Evolutionary conservation across 768 basidiomycete species (phyloP).

Genomic region (Bullera alba): DNA sequence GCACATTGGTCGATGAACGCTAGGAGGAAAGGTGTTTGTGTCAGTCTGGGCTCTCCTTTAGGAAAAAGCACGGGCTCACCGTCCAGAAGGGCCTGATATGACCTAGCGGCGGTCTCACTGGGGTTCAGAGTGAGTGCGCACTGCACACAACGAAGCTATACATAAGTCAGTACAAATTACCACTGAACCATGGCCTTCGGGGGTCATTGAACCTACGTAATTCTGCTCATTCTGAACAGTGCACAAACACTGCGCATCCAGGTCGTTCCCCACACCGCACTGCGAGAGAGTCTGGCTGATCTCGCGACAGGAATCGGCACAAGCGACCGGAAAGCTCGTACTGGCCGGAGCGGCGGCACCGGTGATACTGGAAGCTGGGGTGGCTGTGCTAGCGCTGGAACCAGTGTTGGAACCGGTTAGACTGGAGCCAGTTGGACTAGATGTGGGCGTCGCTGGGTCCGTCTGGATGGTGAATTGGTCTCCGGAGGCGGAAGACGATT

Average conservation of each 20-base stretch:
- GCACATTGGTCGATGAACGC: constrained; percentile 13
- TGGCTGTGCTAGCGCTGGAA: background rate
- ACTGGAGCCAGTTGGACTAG: background rate
- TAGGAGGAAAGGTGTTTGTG: background rate
- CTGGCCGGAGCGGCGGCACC: background rate
- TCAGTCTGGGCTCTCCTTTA: background rate
- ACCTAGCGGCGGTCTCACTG: background rate
- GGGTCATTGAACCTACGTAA: background rate
- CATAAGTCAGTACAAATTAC: background rate
- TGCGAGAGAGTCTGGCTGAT: background rate
- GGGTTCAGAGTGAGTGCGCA: background rate
- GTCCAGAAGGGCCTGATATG: background rate
- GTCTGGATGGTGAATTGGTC: constrained; percentile 11
- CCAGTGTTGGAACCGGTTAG: background rate
- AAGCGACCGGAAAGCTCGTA: background rate
- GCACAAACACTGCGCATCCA: background rate
- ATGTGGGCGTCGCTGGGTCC: background rate
- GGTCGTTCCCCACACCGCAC: background rate
- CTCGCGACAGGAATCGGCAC: background rate
- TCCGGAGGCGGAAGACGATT: constrained; percentile 1
- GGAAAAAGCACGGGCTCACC: background rate
- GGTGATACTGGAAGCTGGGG: background rate
- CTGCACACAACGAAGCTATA: background rate
- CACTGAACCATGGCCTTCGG: background rate
- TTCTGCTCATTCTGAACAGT: background rate